Percentiles rank a stretch among this genome's conserved stretches.
Conservation (phyloP, 306 rosid species). For the Myrica gale region DNA sequence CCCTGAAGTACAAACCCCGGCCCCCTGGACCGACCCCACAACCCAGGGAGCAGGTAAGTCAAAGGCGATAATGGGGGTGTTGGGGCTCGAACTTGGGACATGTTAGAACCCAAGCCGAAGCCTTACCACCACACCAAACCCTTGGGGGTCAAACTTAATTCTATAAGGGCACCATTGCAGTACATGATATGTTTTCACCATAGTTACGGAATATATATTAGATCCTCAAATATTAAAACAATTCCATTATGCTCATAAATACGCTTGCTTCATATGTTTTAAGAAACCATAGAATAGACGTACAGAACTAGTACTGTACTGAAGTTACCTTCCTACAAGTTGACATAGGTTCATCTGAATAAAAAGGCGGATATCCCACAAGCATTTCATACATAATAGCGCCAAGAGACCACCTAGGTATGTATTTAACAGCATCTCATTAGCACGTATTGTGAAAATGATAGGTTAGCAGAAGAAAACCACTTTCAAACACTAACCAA, state of each 20-base stretch:
- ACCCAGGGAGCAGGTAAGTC: no score
- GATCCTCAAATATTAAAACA: not conserved
- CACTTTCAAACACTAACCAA: constrained; percentile 50
- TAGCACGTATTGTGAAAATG: constrained; percentile 24
- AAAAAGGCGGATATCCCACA: constrained; percentile 96
- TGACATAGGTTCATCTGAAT: constrained; percentile 95
- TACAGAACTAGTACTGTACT: constrained; percentile 19
- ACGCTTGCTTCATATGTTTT: constrained; percentile 4
- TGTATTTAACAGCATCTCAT: constrained; percentile 37
- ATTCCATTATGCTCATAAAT: not conserved
- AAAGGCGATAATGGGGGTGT: no score
- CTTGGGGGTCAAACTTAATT: no score
- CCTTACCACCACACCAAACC: no score
- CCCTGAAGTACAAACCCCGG: no score
- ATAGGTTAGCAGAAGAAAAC: constrained; percentile 7
- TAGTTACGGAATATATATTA: not conserved
- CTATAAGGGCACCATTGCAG: not conserved
- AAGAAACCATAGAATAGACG: constrained; percentile 3
- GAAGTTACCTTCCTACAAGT: constrained; percentile 92
- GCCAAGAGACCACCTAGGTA: constrained; percentile 93
- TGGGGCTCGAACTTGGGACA: no score
- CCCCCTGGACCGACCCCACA: no score
- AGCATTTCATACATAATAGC: constrained; percentile 99
- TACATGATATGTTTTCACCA: not conserved
- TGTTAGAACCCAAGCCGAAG: no score